Conservation (phyloP, 1,139 yeast species). For the Torulaspora pretoriensis region DNA sequence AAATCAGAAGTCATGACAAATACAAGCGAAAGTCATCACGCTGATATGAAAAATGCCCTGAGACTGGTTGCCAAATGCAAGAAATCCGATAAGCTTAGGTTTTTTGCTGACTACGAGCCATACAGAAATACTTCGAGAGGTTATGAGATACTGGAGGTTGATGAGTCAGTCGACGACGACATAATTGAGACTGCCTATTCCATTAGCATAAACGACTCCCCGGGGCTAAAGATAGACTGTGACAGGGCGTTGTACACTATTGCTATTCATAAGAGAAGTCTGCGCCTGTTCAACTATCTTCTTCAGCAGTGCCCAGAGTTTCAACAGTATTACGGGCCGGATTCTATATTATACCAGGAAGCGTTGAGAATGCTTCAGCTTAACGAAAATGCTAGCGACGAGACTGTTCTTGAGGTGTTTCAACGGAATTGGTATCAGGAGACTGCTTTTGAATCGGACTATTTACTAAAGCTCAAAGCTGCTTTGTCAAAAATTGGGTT, state of each 20-base stretch:
- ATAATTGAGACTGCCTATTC: conserved; percentile 68
- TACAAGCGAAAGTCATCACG: conserved; percentile 33
- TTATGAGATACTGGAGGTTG: conserved; percentile 55
- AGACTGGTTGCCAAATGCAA: conserved; percentile 45
- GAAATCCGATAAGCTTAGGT: conserved; percentile 42
- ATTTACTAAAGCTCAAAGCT: conserved; percentile 48
- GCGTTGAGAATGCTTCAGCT: conserved; percentile 47
- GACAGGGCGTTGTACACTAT: conserved; percentile 55
- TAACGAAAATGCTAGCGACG: conserved; percentile 47
- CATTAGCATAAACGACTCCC: conserved; percentile 52
- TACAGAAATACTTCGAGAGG: conserved; percentile 52
- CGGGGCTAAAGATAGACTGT: conserved; percentile 34
- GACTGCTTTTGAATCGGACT: conserved; percentile 33
- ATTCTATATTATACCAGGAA: conserved; percentile 31
- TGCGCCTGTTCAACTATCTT: conserved; percentile 36
- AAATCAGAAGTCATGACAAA: conserved; percentile 37
- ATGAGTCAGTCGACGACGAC: conserved; percentile 68
- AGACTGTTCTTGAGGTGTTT: conserved; percentile 52
- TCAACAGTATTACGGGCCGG: conserved; percentile 30
- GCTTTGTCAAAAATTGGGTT: conserved; percentile 49
- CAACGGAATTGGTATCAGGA: conserved; percentile 44
- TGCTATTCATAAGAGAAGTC: conserved; percentile 51
- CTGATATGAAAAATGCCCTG: conserved; percentile 41
- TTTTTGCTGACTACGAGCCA: conserved; percentile 53
- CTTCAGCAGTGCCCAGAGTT: conserved; percentile 34